Percentiles rank a stretch among this genome's conserved stretches.
phyloP scores from a whole-genome alignment of 2,329 filamentous ascomycete species.

The Blumeria hordei region DNA sequence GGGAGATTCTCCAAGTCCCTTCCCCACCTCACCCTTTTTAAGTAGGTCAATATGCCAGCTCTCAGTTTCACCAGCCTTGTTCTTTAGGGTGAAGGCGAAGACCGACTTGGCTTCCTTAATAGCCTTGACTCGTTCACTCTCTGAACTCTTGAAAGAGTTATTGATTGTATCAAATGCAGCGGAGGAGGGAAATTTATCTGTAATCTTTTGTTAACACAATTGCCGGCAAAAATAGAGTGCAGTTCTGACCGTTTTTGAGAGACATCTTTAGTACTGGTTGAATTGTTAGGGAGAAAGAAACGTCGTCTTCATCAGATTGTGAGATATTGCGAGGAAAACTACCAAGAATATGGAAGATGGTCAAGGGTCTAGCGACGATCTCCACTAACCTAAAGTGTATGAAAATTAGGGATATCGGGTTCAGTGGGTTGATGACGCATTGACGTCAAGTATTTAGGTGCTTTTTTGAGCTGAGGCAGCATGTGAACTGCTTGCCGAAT shows the following conservation, averaged over 20 bases:
- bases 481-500: too few relatives aligned
- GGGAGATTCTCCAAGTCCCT: slow-evolving; percentile 58
- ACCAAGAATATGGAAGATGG: background rate
- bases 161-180: slow-evolving; percentile 79
- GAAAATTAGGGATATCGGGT: too few relatives aligned
- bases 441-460: too few relatives aligned
- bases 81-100: slow-evolving; percentile 85
- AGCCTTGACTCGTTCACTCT: slow-evolving; percentile 59
- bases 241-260: background rate
- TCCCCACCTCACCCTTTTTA: slow-evolving; percentile 59
- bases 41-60: slow-evolving; percentile 95
- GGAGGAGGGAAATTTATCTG: slow-evolving; percentile 72
- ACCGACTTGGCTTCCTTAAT: slow-evolving; percentile 72
- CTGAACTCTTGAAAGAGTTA: slow-evolving; percentile 38
- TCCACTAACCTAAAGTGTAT: too few relatives aligned
- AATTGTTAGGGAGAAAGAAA: background rate
- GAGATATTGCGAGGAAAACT: background rate
- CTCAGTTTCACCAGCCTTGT: slow-evolving; percentile 51
- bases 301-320: background rate
- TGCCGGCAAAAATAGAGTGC: background rate
- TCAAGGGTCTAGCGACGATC: background rate
- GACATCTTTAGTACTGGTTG: background rate
- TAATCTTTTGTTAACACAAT: background rate
- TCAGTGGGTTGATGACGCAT: too few relatives aligned
- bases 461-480: too few relatives aligned